A percentile compares a stretch with the other conserved stretches of the same genome.
Conservation (phyloP, 1,139 yeast species). For the Taiozyma sp. region DNA sequence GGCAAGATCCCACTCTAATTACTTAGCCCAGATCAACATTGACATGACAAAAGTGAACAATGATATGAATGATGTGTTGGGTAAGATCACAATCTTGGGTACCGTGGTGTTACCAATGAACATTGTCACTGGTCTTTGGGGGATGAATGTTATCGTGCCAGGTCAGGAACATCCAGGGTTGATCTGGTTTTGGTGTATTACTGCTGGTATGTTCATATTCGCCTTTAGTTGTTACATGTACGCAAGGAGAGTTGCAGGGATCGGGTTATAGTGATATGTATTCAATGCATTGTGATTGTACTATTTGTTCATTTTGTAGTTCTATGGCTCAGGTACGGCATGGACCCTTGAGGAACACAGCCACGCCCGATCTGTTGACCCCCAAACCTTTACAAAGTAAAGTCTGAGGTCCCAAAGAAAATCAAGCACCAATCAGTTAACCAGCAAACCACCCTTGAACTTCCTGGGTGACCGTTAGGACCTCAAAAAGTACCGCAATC, state of each 20-base stretch:
- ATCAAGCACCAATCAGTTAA: too few species aligned
- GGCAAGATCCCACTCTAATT: conserved; percentile 91
- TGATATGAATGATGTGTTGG: conserved; percentile 93
- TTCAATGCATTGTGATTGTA: neutral
- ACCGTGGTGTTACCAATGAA: conserved; percentile 93
- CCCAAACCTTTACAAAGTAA: too few species aligned
- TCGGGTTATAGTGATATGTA: conserved; percentile 1
- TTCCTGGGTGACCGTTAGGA: too few species aligned
- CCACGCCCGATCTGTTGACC: too few species aligned
- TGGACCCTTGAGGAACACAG: too few species aligned
- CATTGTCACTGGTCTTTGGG: conserved; percentile 96
- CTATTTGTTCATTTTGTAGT: too few species aligned
- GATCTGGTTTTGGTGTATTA: conserved; percentile 70
- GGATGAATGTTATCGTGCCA: conserved; percentile 96
- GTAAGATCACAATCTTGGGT: conserved; percentile 90
- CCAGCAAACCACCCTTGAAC: too few species aligned
- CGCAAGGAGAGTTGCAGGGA: conserved; percentile 37
- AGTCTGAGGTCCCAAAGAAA: too few species aligned
- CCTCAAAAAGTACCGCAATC: too few species aligned
- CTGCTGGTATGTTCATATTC: conserved; percentile 37
- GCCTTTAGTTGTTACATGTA: conserved; percentile 40
- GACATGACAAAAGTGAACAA: conserved; percentile 98
- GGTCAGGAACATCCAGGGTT: conserved; percentile 77
- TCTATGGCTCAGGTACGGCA: too few species aligned
- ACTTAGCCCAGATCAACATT: conserved; percentile 92